Base-by-base conservation (phyloP, 108 stramenopile species). In the Nannochloropsis gaditana region DNA sequence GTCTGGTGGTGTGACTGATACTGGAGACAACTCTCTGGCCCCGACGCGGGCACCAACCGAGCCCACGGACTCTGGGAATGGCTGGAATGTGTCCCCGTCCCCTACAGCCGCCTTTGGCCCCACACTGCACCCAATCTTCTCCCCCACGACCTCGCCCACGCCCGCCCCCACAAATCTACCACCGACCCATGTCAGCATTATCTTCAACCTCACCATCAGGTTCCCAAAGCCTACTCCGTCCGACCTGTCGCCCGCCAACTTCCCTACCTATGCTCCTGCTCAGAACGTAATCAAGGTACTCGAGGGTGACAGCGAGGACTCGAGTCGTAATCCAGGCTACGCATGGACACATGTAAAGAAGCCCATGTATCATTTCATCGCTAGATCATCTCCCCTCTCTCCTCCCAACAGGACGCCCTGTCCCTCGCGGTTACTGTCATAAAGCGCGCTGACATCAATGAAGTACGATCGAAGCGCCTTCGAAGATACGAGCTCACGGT, bases 261-360 rank as follows among this genome's bases (percentile, higher is more conserved):
- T 73, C n/a, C 19, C 59, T 15, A n/a, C 15, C 1, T n/a, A 73
- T 73, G 59, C 59, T n/a, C 59, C 15, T 15, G 59, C 59, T 4
- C 59, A 73, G n/a, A 73, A 73, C 59, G 59, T 73, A 2, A 73
- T 73, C 59, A 73, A 73, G 59, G 59, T 73, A 73, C 59, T 15
- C n/a, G 59, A n/a, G 59, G 4, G 31, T 31, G 31, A 31, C 1
- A 31, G 31, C 31, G 31, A 31, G 31, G 31, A 31, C 31, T 31
- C 31, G 31, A 31, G 31, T 31, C 31, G 31, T 31, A 31, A 31
- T 31, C 31, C 31, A 31, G 31, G 31, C 31, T 31, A 31, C 31
- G 31, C 31, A 31, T 31, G 31, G 31, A 31, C 31, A 31, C 31
- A 31, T 31, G 31, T 31, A 31, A 31, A 31, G 31, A 31, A 31